Evolutionary conservation across 2,329 filamentous ascomycete genomes (phyloP).

Genomic region (Scedosporium apiospermum): DNA sequence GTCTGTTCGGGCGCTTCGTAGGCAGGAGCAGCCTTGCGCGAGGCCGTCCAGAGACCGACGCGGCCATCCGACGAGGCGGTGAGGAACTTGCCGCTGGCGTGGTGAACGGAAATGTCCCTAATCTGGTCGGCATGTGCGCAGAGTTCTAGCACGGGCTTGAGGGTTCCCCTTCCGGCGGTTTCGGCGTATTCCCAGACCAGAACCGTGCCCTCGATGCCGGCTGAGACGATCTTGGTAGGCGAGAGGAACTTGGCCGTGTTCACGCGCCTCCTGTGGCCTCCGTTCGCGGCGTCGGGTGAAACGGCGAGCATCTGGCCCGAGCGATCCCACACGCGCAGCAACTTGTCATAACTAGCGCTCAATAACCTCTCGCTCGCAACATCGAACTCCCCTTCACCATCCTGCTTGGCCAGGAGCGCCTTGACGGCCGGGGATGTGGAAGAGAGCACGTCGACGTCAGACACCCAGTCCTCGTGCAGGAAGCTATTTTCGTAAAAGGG

Average conservation of each 20-base stretch:
- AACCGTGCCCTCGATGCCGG: slow-evolving; percentile 75
- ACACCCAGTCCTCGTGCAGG: slow-evolving; percentile 97
- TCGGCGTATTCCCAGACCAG: slow-evolving; percentile 85
- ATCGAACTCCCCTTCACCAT: slow-evolving; percentile 22
- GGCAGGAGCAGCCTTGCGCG: slow-evolving; percentile 64
- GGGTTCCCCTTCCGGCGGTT: slow-evolving; percentile 53
- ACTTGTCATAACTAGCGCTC: slow-evolving; percentile 89
- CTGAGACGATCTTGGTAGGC: slow-evolving; percentile 61
- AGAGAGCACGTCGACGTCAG: slow-evolving; percentile 74
- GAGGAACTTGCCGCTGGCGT: slow-evolving; percentile 65
- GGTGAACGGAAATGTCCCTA: slow-evolving; percentile 66
- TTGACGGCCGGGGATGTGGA: slow-evolving; percentile 49
- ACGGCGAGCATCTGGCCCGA: slow-evolving; percentile 78
- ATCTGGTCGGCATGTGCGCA: slow-evolving; percentile 72
- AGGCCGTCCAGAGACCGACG: slow-evolving; percentile 82
- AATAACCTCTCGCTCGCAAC: slow-evolving; percentile 50
- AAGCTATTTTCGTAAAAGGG: slow-evolving; percentile 86
- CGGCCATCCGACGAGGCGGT: slow-evolving; percentile 77
- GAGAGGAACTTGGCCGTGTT: slow-evolving; percentile 81
- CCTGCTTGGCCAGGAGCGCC: slow-evolving; percentile 43
- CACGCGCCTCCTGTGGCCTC: slow-evolving; percentile 67
- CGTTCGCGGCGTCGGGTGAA: slow-evolving; percentile 54
- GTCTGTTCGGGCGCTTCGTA: slow-evolving; percentile 57
- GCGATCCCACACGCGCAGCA: slow-evolving; percentile 81
- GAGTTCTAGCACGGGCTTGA: slow-evolving; percentile 70